Evolutionary conservation across 1,139 yeast genomes (phyloP).

Genomic region (Yamadazyma blattariae): DNA sequence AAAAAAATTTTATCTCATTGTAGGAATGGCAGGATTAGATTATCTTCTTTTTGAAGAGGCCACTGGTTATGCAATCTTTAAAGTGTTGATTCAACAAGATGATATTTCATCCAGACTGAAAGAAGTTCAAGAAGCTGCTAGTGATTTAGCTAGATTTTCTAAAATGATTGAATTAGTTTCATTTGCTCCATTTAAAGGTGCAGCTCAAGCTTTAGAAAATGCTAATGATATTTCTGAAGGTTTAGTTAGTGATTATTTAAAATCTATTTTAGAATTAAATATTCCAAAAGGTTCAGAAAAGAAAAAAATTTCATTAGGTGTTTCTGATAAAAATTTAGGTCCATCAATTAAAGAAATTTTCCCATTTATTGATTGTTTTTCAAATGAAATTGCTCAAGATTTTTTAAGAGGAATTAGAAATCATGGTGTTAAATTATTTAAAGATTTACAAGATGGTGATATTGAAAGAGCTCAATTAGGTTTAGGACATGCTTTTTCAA

Average conservation of each 20-base stretch:
- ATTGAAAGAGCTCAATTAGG: conserved; percentile 98
- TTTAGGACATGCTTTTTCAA: conserved; percentile 97
- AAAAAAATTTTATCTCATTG: conserved; percentile 9
- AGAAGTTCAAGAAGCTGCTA: conserved; percentile 92
- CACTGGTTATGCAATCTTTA: conserved; percentile 96
- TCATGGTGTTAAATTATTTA: conserved; percentile 84
- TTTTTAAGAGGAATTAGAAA: conserved; percentile 91
- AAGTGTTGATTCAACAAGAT: conserved; percentile 92
- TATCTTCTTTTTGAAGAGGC: conserved; percentile 97
- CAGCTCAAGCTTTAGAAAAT: conserved; percentile 97
- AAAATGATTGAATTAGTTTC: conserved; percentile 91
- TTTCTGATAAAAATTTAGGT: conserved; percentile 93
- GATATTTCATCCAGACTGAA: conserved; percentile 86
- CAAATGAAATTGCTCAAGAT: conserved; percentile 92
- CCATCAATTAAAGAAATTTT: conserved; percentile 91
- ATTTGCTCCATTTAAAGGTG: conserved; percentile 98
- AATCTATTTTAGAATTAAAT: conserved; percentile 84
- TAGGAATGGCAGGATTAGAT: conserved; percentile 68
- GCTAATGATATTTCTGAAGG: conserved; percentile 99
- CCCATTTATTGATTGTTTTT: conserved; percentile 85
- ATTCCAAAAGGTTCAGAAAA: conserved; percentile 82
- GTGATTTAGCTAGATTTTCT: conserved; percentile 84
- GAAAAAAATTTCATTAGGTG: conserved; percentile 70
- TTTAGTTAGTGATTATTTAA: conserved; percentile 87
- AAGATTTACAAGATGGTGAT: conserved; percentile 92